These are phyloP conservation scores for Metschnikowia santaceciliae DNA, from an alignment of 805 yeast species.

Conservation along the genomic window DNA sequence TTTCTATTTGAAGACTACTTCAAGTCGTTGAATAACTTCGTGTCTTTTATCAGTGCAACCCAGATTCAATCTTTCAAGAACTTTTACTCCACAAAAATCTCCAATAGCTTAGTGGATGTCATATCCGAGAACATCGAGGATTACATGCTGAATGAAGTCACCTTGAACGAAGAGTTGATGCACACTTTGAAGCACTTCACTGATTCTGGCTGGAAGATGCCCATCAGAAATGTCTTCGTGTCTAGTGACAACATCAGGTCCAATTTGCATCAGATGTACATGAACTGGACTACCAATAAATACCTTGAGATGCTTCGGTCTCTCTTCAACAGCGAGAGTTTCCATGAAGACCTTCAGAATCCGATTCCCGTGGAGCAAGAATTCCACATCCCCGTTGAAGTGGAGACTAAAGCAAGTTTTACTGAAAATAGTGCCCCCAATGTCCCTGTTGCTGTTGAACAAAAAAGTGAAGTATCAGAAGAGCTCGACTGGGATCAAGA, in stretches of 20 bases:
- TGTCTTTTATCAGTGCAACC: constrained; percentile 28
- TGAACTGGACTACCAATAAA: constrained; percentile 31
- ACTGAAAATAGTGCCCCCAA: neutral
- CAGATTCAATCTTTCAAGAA: constrained; percentile 21
- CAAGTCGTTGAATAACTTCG: constrained; percentile 24
- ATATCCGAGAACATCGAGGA: constrained; percentile 30
- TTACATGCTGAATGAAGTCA: constrained; percentile 16
- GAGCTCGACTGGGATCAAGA: constrained; percentile 15
- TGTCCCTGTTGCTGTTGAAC: neutral
- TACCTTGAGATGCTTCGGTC: constrained; percentile 29
- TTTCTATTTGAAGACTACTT: constrained; percentile 15
- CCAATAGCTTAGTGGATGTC: constrained; percentile 24
- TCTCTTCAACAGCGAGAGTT: constrained; percentile 13
- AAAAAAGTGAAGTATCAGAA: constrained; percentile 4
- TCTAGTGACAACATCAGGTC: constrained; percentile 19
- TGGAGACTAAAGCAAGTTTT: neutral
- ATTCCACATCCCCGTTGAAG: constrained; percentile 14
- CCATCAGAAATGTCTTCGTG: constrained; percentile 17
- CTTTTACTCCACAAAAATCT: constrained; percentile 26
- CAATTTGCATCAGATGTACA: constrained; percentile 25
- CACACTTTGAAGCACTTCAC: constrained; percentile 19
- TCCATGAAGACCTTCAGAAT: constrained; percentile 8
- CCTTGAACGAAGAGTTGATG: constrained; percentile 19
- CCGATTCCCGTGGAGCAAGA: constrained; percentile 11
- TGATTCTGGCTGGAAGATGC: constrained; percentile 24